Percentiles rank a stretch among this genome's conserved stretches.
These are phyloP conservation scores for Selaginella moellendorffii DNA, from an alignment of 75 land plant species.

Conservation along the genomic window DNA sequence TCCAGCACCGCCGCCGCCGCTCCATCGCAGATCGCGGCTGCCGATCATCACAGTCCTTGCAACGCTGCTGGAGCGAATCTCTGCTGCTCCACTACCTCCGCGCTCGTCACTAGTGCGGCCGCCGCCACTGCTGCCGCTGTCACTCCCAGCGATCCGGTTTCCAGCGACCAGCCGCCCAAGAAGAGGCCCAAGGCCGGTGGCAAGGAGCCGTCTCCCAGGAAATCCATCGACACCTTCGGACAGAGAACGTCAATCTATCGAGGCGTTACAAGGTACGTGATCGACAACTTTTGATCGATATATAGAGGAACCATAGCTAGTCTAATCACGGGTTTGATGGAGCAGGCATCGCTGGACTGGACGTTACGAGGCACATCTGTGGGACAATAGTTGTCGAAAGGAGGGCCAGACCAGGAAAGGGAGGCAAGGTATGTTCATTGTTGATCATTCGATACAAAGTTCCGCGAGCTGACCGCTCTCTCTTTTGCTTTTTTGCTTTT, in stretches of 20 bases:
- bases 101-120: background rate
- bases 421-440: conserved; percentile 50
- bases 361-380: conserved; percentile 83
- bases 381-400: conserved; percentile 93
- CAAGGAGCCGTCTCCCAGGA: conserved; percentile 61
- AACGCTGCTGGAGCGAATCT: background rate
- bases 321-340: background rate
- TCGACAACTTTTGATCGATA: background rate
- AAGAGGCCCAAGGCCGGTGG: conserved; percentile 14
- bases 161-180: conserved; percentile 33
- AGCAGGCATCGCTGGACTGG: conserved; percentile 94
- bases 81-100: background rate
- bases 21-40: conserved; percentile 19
- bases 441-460: background rate
- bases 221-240: conserved; percentile 82
- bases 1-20: conserved; percentile 44
- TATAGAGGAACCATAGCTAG: background rate
- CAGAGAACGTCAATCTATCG: conserved; percentile 82
- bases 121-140: conserved; percentile 5
- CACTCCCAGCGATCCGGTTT: conserved; percentile 7
- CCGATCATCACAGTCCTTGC: too few species aligned
- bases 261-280: conserved; percentile 70
- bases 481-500: too few species aligned
- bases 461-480: too few species aligned
- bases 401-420: conserved; percentile 96